Conservation (phyloP, 2,329 filamentous ascomycete genomes). For the Cladosporium colombiae region DNA sequence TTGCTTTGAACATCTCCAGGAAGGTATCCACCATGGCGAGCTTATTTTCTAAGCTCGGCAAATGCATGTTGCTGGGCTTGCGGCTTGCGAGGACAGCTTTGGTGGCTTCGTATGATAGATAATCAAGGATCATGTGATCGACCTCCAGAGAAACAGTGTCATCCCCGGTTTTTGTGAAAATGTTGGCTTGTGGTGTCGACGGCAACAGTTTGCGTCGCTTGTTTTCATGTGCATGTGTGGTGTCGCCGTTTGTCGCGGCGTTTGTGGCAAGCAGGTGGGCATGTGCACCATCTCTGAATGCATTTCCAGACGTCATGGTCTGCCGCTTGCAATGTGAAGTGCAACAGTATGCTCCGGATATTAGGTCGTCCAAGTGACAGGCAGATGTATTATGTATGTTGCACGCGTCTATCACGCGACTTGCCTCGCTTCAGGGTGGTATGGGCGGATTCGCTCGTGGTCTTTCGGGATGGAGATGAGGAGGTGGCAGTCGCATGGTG, state of each 20-base stretch:
- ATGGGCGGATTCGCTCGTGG: conserved; percentile 20
- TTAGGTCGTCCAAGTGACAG: neutral
- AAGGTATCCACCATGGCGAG: conserved; percentile 42
- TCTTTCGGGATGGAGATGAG: neutral
- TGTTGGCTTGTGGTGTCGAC: conserved; percentile 16
- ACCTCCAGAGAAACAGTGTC: conserved; percentile 47
- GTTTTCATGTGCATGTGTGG: neutral
- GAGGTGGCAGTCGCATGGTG: conserved; percentile 7
- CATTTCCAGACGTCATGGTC: conserved; percentile 12
- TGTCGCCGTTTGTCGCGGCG: neutral
- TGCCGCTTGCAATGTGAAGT: neutral
- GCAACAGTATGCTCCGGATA: neutral
- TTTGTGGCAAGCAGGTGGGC: neutral
- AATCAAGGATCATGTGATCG: conserved; percentile 59
- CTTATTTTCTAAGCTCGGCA: conserved; percentile 10
- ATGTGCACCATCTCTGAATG: conserved; percentile 16
- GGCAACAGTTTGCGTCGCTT: conserved; percentile 22
- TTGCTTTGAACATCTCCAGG: conserved; percentile 44
- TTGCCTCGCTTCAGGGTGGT: conserved; percentile 22
- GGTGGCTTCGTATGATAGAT: conserved; percentile 52
- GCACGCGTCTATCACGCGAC: conserved; percentile 14
- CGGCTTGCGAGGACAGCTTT: conserved; percentile 41
- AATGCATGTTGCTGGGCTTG: neutral
- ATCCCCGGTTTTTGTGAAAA: conserved; percentile 30
- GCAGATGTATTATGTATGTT: neutral